A percentile compares a stretch with the other conserved stretches of the same genome.
Conservation (phyloP, 2,329 filamentous ascomycete species). For the Aspergillus sp. region DNA sequence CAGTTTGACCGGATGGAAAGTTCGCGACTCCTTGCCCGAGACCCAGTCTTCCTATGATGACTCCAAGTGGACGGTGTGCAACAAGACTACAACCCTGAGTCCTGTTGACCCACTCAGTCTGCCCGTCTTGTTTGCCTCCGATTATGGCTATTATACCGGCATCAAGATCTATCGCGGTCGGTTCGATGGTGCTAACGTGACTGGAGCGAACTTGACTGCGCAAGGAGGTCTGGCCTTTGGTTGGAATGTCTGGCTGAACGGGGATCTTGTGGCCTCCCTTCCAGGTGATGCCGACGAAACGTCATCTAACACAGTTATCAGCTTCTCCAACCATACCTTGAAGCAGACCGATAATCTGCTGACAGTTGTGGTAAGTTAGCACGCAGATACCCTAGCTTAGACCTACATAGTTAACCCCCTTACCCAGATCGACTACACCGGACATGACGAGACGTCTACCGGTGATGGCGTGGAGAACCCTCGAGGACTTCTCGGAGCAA, state of each 20-base stretch:
- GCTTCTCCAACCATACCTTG: not conserved
- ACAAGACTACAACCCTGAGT: slow-evolving; percentile 52
- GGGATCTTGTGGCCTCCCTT: not conserved
- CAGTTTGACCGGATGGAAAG: slow-evolving; percentile 50
- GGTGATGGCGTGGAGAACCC: slow-evolving; percentile 7
- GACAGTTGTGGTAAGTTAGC: slow-evolving; percentile 1
- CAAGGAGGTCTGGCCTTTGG: slow-evolving; percentile 9
- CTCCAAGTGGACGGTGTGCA: slow-evolving; percentile 52
- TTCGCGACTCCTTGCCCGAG: slow-evolving; percentile 55
- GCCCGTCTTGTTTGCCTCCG: slow-evolving; percentile 57
- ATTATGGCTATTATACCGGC: slow-evolving; percentile 42
- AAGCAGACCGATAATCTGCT: slow-evolving; percentile 9
- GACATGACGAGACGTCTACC: slow-evolving; percentile 9
- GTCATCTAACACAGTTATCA: not conserved
- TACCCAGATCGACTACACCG: slow-evolving; percentile 9
- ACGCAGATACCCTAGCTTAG: not conserved
- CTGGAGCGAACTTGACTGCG: slow-evolving; percentile 2
- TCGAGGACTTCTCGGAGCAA: slow-evolving; percentile 10
- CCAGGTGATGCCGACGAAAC: slow-evolving; percentile 1
- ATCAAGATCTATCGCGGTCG: slow-evolving; percentile 10
- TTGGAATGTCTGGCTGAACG: slow-evolving; percentile 15
- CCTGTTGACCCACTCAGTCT: slow-evolving; percentile 51
- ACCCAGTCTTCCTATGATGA: slow-evolving; percentile 52
- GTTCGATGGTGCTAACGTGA: slow-evolving; percentile 10
- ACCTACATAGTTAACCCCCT: not conserved